Evolutionary conservation across 192 early-diverging fungal genomes (phyloP).

Genomic region (Coemansia sp.): DNA sequence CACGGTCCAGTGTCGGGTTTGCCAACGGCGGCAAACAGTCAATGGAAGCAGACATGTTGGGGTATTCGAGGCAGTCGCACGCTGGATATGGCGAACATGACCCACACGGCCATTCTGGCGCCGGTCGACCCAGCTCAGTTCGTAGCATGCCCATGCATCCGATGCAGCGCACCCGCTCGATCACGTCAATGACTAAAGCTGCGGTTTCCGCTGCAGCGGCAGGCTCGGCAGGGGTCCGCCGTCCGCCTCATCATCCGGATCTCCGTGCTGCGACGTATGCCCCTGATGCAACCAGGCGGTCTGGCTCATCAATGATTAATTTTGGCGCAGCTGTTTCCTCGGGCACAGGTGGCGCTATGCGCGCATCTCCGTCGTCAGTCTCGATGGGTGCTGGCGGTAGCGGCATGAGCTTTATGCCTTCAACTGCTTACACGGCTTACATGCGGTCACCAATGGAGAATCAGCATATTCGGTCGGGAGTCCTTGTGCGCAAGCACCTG

Average conservation of each 20-base stretch:
- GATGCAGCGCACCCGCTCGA: slow-evolving; percentile 46
- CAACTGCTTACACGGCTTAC: slow-evolving; percentile 30
- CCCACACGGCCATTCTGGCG: slow-evolving; percentile 10
- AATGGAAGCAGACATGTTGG: slow-evolving; percentile 11
- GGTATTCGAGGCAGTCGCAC: slow-evolving; percentile 5
- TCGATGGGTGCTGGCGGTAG: slow-evolving; percentile 23
- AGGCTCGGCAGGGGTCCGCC: not conserved
- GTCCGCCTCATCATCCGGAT: slow-evolving; percentile 39
- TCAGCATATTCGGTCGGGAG: slow-evolving; percentile 50
- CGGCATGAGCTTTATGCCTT: slow-evolving; percentile 22
- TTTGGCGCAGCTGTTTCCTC: slow-evolving; percentile 18
- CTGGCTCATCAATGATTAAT: slow-evolving; percentile 31
- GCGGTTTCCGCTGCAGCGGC: not conserved
- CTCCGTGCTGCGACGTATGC: slow-evolving; percentile 12
- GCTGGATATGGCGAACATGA: slow-evolving; percentile 26
- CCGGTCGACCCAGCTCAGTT: slow-evolving; percentile 47
- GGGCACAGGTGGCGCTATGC: slow-evolving; percentile 6
- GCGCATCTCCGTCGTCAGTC: slow-evolving; percentile 42
- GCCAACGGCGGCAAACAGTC: slow-evolving; percentile 24
- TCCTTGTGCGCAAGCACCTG: slow-evolving; percentile 85
- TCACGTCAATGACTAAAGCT: slow-evolving; percentile 40
- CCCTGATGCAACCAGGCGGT: slow-evolving; percentile 22
- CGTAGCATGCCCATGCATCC: slow-evolving; percentile 51
- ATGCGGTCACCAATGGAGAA: slow-evolving; percentile 52
- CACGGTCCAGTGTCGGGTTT: slow-evolving; percentile 23